Evolutionary conservation across 2,329 filamentous ascomycete genomes (phyloP).

Genomic region (Penicillium sp.): DNA sequence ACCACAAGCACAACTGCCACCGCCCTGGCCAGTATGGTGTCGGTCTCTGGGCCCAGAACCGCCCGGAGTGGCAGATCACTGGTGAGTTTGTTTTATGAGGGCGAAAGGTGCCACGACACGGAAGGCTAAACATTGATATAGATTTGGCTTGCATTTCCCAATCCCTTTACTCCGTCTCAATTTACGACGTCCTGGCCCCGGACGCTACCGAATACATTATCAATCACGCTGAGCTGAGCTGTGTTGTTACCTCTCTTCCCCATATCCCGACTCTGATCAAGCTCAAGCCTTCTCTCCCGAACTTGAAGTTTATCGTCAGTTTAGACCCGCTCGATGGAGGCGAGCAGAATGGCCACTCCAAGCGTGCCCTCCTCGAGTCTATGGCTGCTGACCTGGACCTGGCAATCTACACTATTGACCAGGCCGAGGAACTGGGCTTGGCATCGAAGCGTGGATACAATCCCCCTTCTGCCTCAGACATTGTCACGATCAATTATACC

Average conservation of each 20-base stretch:
- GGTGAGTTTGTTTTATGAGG: constrained; percentile 47
- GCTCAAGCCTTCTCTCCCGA: constrained; percentile 72
- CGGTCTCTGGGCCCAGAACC: constrained; percentile 83
- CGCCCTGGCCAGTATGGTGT: constrained; percentile 66
- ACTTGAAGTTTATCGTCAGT: constrained; percentile 82
- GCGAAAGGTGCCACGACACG: background rate
- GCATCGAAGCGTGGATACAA: constrained; percentile 68
- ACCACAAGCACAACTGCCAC: constrained; percentile 68
- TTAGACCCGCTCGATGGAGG: constrained; percentile 79
- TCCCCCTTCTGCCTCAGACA: constrained; percentile 70
- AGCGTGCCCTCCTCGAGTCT: constrained; percentile 71
- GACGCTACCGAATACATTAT: constrained; percentile 94
- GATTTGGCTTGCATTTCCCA: constrained; percentile 88
- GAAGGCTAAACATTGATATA: constrained; percentile 33
- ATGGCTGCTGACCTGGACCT: constrained; percentile 73
- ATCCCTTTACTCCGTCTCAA: constrained; percentile 81
- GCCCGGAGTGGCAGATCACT: constrained; percentile 84
- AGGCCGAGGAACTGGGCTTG: constrained; percentile 79
- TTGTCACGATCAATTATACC: constrained; percentile 72
- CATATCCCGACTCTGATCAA: constrained; percentile 81
- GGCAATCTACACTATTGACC: constrained; percentile 71
- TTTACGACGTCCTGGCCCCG: constrained; percentile 93
- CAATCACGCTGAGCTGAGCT: constrained; percentile 76
- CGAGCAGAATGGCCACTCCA: constrained; percentile 74
- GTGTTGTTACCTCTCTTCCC: constrained; percentile 73